Evolutionary conservation across 345 rosid species (phyloP).

Genomic region (Brassica rapa): DNA sequence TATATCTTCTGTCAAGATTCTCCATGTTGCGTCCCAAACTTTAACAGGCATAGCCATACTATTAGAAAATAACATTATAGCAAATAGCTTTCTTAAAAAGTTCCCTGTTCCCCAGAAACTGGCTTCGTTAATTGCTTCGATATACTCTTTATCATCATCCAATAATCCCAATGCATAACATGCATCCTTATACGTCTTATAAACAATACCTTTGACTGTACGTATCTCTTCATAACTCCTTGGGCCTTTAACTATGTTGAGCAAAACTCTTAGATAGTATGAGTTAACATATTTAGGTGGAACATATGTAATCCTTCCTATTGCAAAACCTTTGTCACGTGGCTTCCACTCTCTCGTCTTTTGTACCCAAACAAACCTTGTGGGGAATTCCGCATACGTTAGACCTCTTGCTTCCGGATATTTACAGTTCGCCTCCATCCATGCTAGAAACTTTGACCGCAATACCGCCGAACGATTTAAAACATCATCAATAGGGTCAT

Average conservation of each 20-base stretch:
- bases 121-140: not conserved
- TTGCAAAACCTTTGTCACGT: not conserved
- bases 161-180: not conserved
- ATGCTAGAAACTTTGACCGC: not conserved
- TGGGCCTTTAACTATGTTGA: not conserved
- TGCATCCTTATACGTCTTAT: not conserved
- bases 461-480: not conserved
- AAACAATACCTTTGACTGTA: not conserved
- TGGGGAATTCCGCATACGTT: not conserved
- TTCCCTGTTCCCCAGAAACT: not conserved
- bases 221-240: not conserved
- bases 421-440: not conserved
- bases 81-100: not conserved
- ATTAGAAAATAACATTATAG: not conserved
- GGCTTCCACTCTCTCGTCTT: not conserved
- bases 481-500: not conserved
- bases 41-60: not conserved
- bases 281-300: not conserved
- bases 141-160: not conserved
- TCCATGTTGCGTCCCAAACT: not conserved
- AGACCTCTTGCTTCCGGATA: not conserved
- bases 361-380: not conserved
- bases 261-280: not conserved
- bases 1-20: not conserved
- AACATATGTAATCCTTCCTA: not conserved